Conservation (phyloP, 1,139 yeast genomes). For the Entelexis sorbosivorans region DNA sequence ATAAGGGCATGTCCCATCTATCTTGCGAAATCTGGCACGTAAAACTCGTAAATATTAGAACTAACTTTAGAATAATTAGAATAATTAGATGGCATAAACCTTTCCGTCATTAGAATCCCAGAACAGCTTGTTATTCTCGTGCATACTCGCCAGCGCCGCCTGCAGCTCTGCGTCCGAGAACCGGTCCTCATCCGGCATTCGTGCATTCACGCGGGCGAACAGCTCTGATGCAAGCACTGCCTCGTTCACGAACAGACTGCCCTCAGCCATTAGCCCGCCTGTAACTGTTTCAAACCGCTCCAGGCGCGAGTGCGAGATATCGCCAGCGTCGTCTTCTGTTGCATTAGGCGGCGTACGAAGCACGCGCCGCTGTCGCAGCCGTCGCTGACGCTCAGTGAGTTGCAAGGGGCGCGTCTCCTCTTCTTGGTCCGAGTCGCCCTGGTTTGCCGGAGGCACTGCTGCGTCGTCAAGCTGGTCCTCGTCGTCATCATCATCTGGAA, state of each 20-base stretch:
- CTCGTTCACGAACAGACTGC: conserved; percentile 27
- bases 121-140: conserved; percentile 32
- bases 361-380: conserved; percentile 12
- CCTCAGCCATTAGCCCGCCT: conserved; percentile 30
- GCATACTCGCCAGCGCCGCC: conserved; percentile 32
- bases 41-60: neutral
- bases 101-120: conserved; percentile 21
- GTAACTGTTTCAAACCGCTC: conserved; percentile 27
- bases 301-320: conserved; percentile 29
- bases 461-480: conserved; percentile 22
- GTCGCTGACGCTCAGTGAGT: conserved; percentile 9
- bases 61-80: neutral
- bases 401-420: neutral
- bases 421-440: neutral
- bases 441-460: conserved; percentile 13
- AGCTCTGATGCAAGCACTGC: conserved; percentile 21
- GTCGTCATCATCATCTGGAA: conserved; percentile 13
- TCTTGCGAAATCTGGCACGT: neutral
- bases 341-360: conserved; percentile 12
- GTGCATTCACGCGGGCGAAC: conserved; percentile 26
- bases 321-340: conserved; percentile 15
- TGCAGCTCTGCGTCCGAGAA: conserved; percentile 31
- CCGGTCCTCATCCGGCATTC: conserved; percentile 30
- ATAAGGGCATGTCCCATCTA: too few relatives aligned
- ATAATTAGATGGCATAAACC: conserved; percentile 18